phyloP scores from a whole-genome alignment of 2,329 filamentous ascomycete species.

The Kalmusia sp. region DNA sequence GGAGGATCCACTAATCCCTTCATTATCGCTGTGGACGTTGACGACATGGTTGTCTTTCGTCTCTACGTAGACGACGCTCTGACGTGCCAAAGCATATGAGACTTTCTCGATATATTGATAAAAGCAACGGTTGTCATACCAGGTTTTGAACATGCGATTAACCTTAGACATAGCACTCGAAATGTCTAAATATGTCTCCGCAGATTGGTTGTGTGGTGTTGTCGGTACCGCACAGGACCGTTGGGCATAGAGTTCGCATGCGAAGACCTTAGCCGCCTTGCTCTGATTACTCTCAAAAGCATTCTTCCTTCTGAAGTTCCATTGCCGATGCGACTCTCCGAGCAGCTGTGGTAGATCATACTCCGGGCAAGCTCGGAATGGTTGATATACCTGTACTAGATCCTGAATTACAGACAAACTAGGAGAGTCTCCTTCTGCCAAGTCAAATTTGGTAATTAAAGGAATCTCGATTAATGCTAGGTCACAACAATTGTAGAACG shows the following conservation, averaged over 20 bases:
- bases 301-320: constrained; percentile 11
- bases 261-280: constrained; percentile 21
- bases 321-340: too few relatives aligned
- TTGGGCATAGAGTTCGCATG: constrained; percentile 21
- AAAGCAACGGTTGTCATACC: constrained; percentile 52
- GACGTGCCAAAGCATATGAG: constrained; percentile 7
- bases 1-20: too few relatives aligned
- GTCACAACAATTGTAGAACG: constrained; percentile 23
- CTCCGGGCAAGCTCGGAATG: not conserved
- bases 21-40: too few relatives aligned
- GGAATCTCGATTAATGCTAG: constrained; percentile 20
- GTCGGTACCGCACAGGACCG: constrained; percentile 23
- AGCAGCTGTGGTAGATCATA: too few relatives aligned
- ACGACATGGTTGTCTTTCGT: too few relatives aligned
- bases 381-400: not conserved
- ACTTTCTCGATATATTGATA: constrained; percentile 29
- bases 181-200: constrained; percentile 22
- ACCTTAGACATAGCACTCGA: too few relatives aligned
- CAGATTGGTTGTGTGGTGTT: constrained; percentile 8
- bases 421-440: constrained; percentile 18
- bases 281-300: too few relatives aligned
- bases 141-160: constrained; percentile 23
- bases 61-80: too few relatives aligned
- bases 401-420: not conserved
- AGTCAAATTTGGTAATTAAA: not conserved